Evolutionary conservation across 2,329 filamentous ascomycete species (phyloP).

Genomic region (Ophioceras dolichostomum): DNA sequence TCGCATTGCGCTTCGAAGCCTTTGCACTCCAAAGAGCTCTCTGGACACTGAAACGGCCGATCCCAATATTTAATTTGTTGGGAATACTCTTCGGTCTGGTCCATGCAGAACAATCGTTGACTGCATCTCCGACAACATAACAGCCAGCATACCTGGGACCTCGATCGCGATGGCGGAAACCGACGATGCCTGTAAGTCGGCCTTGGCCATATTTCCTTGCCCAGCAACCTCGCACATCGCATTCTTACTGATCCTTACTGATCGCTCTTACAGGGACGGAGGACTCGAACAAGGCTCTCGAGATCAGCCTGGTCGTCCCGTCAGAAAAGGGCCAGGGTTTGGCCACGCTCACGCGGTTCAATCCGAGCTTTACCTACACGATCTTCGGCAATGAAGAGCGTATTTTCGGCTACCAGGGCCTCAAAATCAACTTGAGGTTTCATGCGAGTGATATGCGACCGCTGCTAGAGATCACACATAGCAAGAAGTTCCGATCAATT

Average conservation of each 20-base stretch:
- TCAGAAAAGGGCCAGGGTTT: slow-evolving; percentile 32
- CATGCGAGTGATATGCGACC: slow-evolving; percentile 65
- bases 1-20: no score
- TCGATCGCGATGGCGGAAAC: slow-evolving; percentile 15
- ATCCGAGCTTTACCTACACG: slow-evolving; percentile 79
- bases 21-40: no score
- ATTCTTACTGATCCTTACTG: background rate
- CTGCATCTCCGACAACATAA: no score
- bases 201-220: background rate
- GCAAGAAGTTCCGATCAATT: slow-evolving; percentile 56
- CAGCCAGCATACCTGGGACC: no score
- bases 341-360: slow-evolving; percentile 55
- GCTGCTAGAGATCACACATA: slow-evolving; percentile 57
- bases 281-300: slow-evolving; percentile 49
- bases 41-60: no score
- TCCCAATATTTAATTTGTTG: no score
- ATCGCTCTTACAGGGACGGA: slow-evolving; percentile 34
- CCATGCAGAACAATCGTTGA: no score
- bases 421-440: slow-evolving; percentile 62
- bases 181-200: slow-evolving; percentile 3
- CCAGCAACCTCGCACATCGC: background rate
- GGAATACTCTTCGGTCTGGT: no score
- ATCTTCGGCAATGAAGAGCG: slow-evolving; percentile 89
- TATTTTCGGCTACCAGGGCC: slow-evolving; percentile 79
- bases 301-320: slow-evolving; percentile 45